A percentile compares a stretch with the other conserved stretches of the same genome.
Evolutionary conservation across 2,329 filamentous ascomycete genomes (phyloP).

Genomic region (Fusarium sp.): DNA sequence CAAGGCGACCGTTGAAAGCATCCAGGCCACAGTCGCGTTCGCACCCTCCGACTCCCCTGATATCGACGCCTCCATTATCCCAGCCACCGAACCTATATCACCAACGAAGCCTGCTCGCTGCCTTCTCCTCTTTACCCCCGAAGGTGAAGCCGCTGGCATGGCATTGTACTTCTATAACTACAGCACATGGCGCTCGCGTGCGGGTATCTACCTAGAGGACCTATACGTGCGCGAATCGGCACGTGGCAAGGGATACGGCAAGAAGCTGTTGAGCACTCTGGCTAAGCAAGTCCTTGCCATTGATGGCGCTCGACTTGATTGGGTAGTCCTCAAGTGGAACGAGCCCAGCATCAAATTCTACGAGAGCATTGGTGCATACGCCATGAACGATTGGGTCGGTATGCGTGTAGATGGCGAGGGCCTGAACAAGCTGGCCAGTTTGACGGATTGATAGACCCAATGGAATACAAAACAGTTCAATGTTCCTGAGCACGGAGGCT

Average conservation of each 20-base stretch:
- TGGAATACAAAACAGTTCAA: background rate
- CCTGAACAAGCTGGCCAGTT: conserved; percentile 67
- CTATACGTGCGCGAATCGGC: conserved; percentile 80
- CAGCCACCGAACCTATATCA: conserved; percentile 64
- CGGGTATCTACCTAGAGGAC: conserved; percentile 94
- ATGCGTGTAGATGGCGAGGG: conserved; percentile 78
- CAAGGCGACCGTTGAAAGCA: conserved; percentile 79
- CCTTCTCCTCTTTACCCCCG: conserved; percentile 69
- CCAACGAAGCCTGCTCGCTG: conserved; percentile 76
- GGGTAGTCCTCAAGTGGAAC: conserved; percentile 94
- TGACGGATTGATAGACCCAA: conserved; percentile 47
- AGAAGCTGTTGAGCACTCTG: conserved; percentile 76
- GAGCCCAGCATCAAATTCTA: conserved; percentile 91
- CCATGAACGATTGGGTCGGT: conserved; percentile 77
- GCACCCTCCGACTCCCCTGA: conserved; percentile 62
- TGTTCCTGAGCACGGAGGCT: background rate
- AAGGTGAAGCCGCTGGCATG: conserved; percentile 72
- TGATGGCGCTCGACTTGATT: conserved; percentile 81
- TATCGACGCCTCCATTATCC: conserved; percentile 50
- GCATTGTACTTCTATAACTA: conserved; percentile 97
- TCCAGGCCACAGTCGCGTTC: conserved; percentile 82
- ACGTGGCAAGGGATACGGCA: conserved; percentile 83
- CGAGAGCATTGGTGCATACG: conserved; percentile 72
- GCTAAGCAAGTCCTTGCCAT: conserved; percentile 82
- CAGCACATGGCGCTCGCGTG: conserved; percentile 87